phyloP scores from a whole-genome alignment of 2,329 filamentous ascomycete genomes.

The Alternaria postmessia region DNA sequence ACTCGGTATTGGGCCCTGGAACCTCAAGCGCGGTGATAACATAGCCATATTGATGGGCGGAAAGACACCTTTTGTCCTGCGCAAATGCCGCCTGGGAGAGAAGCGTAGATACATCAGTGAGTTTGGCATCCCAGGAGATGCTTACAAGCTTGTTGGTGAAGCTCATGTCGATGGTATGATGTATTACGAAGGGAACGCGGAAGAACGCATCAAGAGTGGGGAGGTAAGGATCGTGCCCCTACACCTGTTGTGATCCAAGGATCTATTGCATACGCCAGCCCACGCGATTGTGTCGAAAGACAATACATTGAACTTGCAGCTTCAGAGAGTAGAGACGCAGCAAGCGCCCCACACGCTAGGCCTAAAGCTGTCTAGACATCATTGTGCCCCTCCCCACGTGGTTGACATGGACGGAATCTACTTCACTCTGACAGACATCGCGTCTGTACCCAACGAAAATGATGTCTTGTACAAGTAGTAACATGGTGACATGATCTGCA shows the following conservation, averaged over 20 bases:
- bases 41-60: neutral
- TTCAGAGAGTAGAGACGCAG: neutral
- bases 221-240: neutral
- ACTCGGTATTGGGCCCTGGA: slow-evolving; percentile 13
- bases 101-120: too few species aligned
- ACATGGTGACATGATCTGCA: too few species aligned
- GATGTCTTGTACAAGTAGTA: too few species aligned
- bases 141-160: slow-evolving; percentile 19
- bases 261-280: neutral
- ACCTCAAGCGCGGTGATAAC: slow-evolving; percentile 7
- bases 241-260: neutral
- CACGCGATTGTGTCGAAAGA: neutral
- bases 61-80: too few species aligned
- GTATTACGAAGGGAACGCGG: slow-evolving; percentile 11
- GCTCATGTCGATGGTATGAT: slow-evolving; percentile 15
- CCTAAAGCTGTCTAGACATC: neutral
- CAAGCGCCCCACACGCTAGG: neutral
- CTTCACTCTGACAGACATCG: too few species aligned
- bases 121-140: too few species aligned
- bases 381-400: neutral
- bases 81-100: too few species aligned
- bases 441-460: too few species aligned
- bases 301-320: neutral
- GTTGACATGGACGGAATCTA: neutral
- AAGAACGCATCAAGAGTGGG: neutral